Base-by-base conservation (phyloP, 371 early-diverging fungal species). In the Rhizopus arrhizus region DNA sequence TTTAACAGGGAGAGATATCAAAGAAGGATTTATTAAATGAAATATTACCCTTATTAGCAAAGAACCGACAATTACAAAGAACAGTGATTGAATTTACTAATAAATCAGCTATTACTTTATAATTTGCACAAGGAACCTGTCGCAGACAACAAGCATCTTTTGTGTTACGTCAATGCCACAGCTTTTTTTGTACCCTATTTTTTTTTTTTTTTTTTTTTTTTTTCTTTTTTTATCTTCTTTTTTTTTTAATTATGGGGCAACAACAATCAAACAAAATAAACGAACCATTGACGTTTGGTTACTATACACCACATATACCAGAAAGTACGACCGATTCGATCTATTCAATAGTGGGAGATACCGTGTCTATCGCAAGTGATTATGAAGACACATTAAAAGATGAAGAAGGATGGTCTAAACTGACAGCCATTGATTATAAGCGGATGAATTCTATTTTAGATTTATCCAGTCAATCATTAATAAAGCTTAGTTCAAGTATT, bases 21-120 rank as follows among this genome's bases (percentile, higher is more conserved):
- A 87, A 89, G 71, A 83, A 76, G 8, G 79, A 80, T 11, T 33
- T 83, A 9, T 56, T 83, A 8, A 67, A 58, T 40, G 77, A 83
- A 32, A 62, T 83, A 28, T 40, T 58, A n/a, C 32, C 13, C 47
- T 41, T 52, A 40, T 10, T 74, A 66, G 75, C 75, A 36, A 72
- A 76, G 29, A 83, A 83, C 49, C 80, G 83, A 33, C 66, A 74
- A 45, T 50, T 83, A 46, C 81, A 79, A 53, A 68, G 80, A 33
- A 63, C 72, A 16, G 62, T 80, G 6, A 69, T 68, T 53, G 78
- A 78, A 58, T 80, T 76, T 51, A 62, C 57, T 32, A 40, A 22
- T 22, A 22, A 22, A 22, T 22, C 22, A 22, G 22, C 22, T 22
- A 22, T 22, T 22, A 22, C 22, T 22, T 22, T 22, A 22, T 22